Evolutionary conservation across 2,329 filamentous ascomycete species (phyloP), one percentile per base, ranked within the genome.

Genomic region (Bipolaris zeicola): DNA sequence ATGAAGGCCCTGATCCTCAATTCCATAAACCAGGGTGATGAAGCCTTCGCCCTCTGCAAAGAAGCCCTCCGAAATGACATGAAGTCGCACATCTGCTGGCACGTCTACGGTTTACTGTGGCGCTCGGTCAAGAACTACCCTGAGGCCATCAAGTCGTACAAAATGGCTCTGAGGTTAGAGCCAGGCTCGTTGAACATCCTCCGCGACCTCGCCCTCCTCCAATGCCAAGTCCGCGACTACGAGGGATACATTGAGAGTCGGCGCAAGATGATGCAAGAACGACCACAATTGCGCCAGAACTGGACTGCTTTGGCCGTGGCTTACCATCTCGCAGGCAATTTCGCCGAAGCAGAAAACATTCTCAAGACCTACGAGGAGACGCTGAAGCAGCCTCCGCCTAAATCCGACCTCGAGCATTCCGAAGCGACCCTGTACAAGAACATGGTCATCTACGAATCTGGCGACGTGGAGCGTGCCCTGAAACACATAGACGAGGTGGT

Each of bases 21-120:
- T 77, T 89, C 90, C 42, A 89, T 94, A 78, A 92, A 92, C 67
- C 94, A 96, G 79, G 88, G 89, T 28, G 92, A 96, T 55, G 95
- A 99, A 79, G 96, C 96, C 0, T 99, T 99, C 76, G 86, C 88
- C 43, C 84, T 99, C 57, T 94, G 91, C 71, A 99, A 97, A 80
- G 86, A 92, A 64, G 95, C 96, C 33, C 83, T 99, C 68, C 92
- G 89, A 65, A 92, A 93, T 70, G 93, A 98, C 76, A 98, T 99
- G 93, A 97, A 96, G 81, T 97, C 93, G 70, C 94, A 98, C 79
- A 93, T 99, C 70, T 98, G 93, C 83, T 99, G 95, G 95, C 96
- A 99, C 78, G 95, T 99, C 59, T 99, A 98, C 76, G 95, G 96
- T 31, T 80, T 99, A 66, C 84, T 99, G 48, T 98, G 96, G 79